Percentiles rank a stretch among this genome's conserved stretches.
Conservation (phyloP, 495 filamentous ascomycete genomes). For the Talaromyces thailandensis region DNA sequence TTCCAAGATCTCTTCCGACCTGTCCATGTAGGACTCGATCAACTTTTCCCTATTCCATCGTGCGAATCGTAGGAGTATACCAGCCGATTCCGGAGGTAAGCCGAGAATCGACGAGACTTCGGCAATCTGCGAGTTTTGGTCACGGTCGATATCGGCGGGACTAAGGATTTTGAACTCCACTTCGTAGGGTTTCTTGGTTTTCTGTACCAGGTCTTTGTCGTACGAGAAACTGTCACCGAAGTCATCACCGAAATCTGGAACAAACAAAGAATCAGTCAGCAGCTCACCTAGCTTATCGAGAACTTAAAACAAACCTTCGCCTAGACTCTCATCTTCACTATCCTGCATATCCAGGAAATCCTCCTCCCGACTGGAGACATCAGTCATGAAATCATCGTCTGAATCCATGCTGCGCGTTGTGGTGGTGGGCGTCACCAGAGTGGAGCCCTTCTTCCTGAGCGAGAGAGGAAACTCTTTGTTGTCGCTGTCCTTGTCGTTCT, state of each 20-base stretch:
- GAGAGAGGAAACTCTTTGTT: constrained; percentile 8
- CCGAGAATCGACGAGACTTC: constrained; percentile 86
- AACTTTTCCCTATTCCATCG: constrained; percentile 94
- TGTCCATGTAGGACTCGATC: constrained; percentile 93
- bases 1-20: constrained; percentile 66
- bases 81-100: constrained; percentile 75
- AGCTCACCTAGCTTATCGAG: not conserved
- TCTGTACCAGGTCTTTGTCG: constrained; percentile 64
- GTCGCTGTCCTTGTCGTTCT: not conserved
- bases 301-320: constrained; percentile 52
- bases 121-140: constrained; percentile 75
- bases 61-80: constrained; percentile 78
- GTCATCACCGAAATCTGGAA: constrained; percentile 67
- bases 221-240: constrained; percentile 67
- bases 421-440: constrained; percentile 37
- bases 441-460: constrained; percentile 11
- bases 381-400: constrained; percentile 91
- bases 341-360: constrained; percentile 56
- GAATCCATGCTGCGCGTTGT: constrained; percentile 69
- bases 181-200: constrained; percentile 67
- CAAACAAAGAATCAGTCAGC: constrained; percentile 13
- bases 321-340: constrained; percentile 71
- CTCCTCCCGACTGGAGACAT: constrained; percentile 69
- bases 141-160: constrained; percentile 67
- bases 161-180: constrained; percentile 74